phyloP scores from a whole-genome alignment of 176 grass and related monocot species.

The Cocos nucifera region DNA sequence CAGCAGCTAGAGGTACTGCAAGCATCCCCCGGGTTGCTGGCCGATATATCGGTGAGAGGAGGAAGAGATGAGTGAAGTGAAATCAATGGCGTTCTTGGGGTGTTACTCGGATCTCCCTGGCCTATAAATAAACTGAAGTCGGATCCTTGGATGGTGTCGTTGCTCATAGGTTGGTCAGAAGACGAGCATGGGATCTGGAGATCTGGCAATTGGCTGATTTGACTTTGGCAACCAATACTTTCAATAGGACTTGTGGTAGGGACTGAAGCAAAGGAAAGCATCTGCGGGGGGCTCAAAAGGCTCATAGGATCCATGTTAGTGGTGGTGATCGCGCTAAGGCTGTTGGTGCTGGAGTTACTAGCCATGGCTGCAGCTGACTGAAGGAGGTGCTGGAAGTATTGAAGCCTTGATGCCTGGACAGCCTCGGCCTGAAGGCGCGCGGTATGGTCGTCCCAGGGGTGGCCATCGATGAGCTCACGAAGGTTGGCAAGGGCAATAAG shows the following conservation, averaged over 20 bases:
- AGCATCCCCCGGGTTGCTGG: slow-evolving; percentile 13
- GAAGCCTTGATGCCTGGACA: slow-evolving; percentile 43
- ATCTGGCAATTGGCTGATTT: slow-evolving; percentile 14
- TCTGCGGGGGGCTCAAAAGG: slow-evolving; percentile 22
- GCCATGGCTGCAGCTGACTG: slow-evolving; percentile 43
- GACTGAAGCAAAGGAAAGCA: background rate
- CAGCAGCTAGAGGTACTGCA: slow-evolving; percentile 33
- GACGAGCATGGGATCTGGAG: slow-evolving; percentile 28
- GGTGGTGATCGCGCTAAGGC: slow-evolving; percentile 7
- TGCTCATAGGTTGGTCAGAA: slow-evolving; percentile 26
- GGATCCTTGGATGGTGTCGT: slow-evolving; percentile 23
- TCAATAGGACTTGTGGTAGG: slow-evolving; percentile 1
- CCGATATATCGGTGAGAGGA: slow-evolving; percentile 46
- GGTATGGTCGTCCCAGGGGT: slow-evolving; percentile 8
- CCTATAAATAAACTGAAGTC: slow-evolving; percentile 1
- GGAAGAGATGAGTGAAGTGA: slow-evolving; percentile 35
- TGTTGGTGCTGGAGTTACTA: slow-evolving; percentile 12
- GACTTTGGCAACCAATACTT: slow-evolving; percentile 6
- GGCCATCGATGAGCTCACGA: slow-evolving; percentile 30
- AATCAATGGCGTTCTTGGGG: slow-evolving; percentile 17
- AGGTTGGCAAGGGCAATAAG: slow-evolving; percentile 59
- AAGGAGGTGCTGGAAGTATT: slow-evolving; percentile 73
- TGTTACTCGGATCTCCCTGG: background rate
- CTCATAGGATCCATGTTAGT: slow-evolving; percentile 12
- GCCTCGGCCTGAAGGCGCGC: slow-evolving; percentile 10